Base-by-base conservation (phyloP, 2,329 filamentous ascomycete species). In the Penicillium brasilianum region DNA sequence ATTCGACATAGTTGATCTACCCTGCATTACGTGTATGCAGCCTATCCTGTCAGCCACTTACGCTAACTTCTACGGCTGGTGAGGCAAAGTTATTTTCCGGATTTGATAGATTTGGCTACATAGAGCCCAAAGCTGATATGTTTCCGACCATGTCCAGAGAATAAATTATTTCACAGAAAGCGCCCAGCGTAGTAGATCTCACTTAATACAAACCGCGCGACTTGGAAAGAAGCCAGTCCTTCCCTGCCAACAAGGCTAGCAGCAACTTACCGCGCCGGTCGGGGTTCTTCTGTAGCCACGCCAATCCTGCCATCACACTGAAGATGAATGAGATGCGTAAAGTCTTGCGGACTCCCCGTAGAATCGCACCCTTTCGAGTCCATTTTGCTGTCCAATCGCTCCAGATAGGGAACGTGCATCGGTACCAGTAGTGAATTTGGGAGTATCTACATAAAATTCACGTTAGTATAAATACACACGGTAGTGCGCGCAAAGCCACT, bases 341-440 rank as follows among this genome's bases (percentile, higher is more conserved):
- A 5, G 66, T 36, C 41, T 58, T 58, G 22, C 59, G 56, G 13
- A 70, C 25, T 9, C 69, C 59, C 18, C 69, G 74, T 61, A 76
- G 77, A 11, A 72, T 48, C 0, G 79, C 65, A 0, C 84, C 84
- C 63, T 82, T 83, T 10, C 63, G 66, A 1, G 84, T 86, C 57
- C 83, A 83, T 37, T 73, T 76, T 16, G 83, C 78, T 18, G 80
- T 77, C 84, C 84, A 87, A 62, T 87, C 78, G n/a, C 66, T 73
- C 81, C 82, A 86, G 25, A 75, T 79, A 2, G 83, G 83, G 63
- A 85, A 86, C 62, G 77, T 79, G 72, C 82, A 85, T 11, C 80
- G 72, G 20, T 80, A 71, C 55, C 74, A 78, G 68, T 84, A 85
- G 66, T 83, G 78, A 41, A 85, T 71, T 69, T 86, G 84, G 1